These are phyloP conservation scores for Mucor saturninus DNA, from an alignment of 371 early-diverging fungal genomes.

Conservation along the genomic window DNA sequence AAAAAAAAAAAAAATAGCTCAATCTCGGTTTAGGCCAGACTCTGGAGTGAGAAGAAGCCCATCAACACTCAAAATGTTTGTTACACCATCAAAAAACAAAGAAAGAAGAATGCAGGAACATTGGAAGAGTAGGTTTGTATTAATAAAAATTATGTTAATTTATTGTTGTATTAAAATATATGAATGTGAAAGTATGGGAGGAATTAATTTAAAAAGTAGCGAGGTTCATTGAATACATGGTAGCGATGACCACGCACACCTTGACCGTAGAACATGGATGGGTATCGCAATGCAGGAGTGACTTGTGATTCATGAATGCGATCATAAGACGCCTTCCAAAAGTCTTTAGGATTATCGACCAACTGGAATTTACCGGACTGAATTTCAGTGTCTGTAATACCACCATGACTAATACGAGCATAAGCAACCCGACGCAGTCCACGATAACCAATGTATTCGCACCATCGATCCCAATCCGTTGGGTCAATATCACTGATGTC, in stretches of 20 bases:
- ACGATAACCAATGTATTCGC: conserved; percentile 83
- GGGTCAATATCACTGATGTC: conserved; percentile 79
- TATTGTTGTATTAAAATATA: not conserved
- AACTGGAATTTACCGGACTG: conserved; percentile 83
- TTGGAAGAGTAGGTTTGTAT: not conserved
- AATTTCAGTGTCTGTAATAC: conserved; percentile 87
- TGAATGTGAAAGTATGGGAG: not conserved
- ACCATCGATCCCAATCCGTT: conserved; percentile 84
- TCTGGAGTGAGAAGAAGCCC: too few species aligned
- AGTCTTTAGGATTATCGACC: conserved; percentile 55
- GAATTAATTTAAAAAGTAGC: conserved; percentile 57
- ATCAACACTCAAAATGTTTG: not conserved
- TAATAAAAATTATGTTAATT: not conserved
- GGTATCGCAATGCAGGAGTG: conserved; percentile 65
- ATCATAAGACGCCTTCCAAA: conserved; percentile 64
- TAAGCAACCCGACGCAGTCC: conserved; percentile 78
- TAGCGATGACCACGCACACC: conserved; percentile 79
- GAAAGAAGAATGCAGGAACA: not conserved
- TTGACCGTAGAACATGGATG: conserved; percentile 67
- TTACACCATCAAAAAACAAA: not conserved
- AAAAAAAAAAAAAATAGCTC: too few species aligned
- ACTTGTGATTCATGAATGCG: conserved; percentile 61
- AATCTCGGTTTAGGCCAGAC: too few species aligned
- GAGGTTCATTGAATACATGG: conserved; percentile 81
- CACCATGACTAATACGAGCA: conserved; percentile 80